Conservation (phyloP, 73 alveolate species). For the Paramecium sexaurelia region DNA sequence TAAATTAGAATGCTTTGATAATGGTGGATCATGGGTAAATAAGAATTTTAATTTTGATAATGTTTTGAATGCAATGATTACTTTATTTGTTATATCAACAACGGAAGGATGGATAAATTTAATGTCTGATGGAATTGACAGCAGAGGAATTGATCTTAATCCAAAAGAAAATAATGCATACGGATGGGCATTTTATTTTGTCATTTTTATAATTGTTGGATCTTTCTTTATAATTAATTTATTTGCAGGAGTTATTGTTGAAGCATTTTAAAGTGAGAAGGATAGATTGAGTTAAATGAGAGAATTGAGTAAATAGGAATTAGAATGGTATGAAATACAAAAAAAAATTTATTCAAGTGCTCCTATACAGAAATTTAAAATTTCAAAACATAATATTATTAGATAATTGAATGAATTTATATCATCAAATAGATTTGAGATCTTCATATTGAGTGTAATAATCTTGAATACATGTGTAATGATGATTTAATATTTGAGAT, state of each 20-base stretch:
- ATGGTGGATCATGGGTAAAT: slow-evolving; percentile 72
- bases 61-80: slow-evolving; percentile 68
- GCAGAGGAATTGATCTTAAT: slow-evolving; percentile 55
- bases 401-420: not conserved
- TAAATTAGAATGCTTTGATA: slow-evolving; percentile 69
- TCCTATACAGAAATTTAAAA: slow-evolving; percentile 48
- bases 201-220: slow-evolving; percentile 70
- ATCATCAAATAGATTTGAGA: slow-evolving; percentile 45
- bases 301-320: slow-evolving; percentile 61
- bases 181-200: slow-evolving; percentile 72
- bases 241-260: slow-evolving; percentile 78
- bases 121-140: slow-evolving; percentile 71
- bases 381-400: slow-evolving; percentile 9
- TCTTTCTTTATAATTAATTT: slow-evolving; percentile 70
- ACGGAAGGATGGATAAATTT: slow-evolving; percentile 75
- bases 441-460: slow-evolving; percentile 67
- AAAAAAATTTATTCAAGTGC: slow-evolving; percentile 40
- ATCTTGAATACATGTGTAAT: slow-evolving; percentile 69
- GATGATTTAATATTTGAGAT: slow-evolving; percentile 58
- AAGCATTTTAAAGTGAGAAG: slow-evolving; percentile 68
- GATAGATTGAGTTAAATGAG: slow-evolving; percentile 62
- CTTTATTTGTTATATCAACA: slow-evolving; percentile 70
- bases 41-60: slow-evolving; percentile 67
- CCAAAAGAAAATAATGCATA: slow-evolving; percentile 55
- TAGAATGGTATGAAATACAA: slow-evolving; percentile 71